Conservation (phyloP, 2,329 filamentous ascomycete genomes). For the Dothiorella sarmentorum region DNA sequence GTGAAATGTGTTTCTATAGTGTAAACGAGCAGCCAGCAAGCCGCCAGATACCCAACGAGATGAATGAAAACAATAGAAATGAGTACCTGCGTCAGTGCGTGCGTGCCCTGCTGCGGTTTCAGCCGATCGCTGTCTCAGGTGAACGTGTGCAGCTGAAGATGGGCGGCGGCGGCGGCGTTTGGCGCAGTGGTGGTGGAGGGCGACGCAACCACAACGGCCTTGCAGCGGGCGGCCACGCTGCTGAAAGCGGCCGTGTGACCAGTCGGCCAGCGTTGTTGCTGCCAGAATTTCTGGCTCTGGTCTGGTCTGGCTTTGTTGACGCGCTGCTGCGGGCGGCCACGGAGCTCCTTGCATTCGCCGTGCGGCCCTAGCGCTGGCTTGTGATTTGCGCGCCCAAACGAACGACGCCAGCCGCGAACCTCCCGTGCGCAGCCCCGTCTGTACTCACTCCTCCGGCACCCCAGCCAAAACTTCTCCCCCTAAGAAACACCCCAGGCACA, state of each 20-base stretch:
- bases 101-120: neutral
- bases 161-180: neutral
- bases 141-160: constrained; percentile 7
- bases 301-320: neutral
- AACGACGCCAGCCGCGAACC: neutral
- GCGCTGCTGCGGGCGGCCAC: neutral
- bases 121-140: constrained; percentile 2
- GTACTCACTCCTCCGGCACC: neutral
- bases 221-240: constrained; percentile 11
- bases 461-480: constrained; percentile 5
- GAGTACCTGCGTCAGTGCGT: constrained; percentile 2
- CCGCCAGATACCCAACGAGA: constrained; percentile 28
- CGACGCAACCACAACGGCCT: neutral
- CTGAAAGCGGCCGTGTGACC: neutral
- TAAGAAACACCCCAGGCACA: neutral
- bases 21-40: constrained; percentile 21
- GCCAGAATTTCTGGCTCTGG: neutral
- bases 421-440: constrained; percentile 13
- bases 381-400: neutral
- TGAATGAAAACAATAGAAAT: constrained; percentile 16
- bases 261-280: no score
- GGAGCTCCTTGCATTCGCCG: constrained; percentile 3
- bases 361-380: constrained; percentile 2
- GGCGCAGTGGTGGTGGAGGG: neutral
- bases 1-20: neutral